phyloP scores from a whole-genome alignment of 768 basidiomycete species.

The Pisolithus albus region DNA sequence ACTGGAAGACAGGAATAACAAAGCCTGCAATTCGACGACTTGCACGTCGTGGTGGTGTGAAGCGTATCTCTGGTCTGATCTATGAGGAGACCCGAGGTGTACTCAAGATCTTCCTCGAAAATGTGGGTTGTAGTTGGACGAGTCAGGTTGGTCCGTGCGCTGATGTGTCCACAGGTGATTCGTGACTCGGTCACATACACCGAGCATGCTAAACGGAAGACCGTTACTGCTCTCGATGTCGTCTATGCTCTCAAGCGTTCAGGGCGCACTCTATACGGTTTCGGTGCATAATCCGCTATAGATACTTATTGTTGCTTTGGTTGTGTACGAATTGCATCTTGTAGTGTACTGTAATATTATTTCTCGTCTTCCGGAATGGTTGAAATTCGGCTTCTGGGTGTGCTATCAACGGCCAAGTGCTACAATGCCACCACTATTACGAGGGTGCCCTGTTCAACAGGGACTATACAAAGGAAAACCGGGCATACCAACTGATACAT shows the following conservation, averaged over 20 bases:
- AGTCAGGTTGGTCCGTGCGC: not conserved
- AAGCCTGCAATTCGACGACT: conserved; percentile 57
- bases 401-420: not conserved
- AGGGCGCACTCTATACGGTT: conserved; percentile 57
- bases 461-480: too few relatives aligned
- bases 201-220: conserved; percentile 85
- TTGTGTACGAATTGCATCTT: conserved; percentile 29
- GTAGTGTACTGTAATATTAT: conserved; percentile 25
- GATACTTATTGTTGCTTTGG: conserved; percentile 24
- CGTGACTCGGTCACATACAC: conserved; percentile 90
- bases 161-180: conserved; percentile 36
- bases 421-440: not conserved
- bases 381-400: not conserved
- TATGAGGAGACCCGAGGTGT: conserved; percentile 90
- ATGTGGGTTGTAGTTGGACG: conserved; percentile 26
- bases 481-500: not conserved
- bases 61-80: conserved; percentile 81
- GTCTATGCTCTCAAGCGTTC: conserved; percentile 71
- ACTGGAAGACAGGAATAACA: not conserved
- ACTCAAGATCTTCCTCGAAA: conserved; percentile 83
- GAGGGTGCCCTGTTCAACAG: not conserved
- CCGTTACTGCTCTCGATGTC: conserved; percentile 81
- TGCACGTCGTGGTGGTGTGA: conserved; percentile 85
- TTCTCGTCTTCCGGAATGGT: conserved; percentile 1
- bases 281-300: conserved; percentile 15